phyloP scores from a whole-genome alignment of 129 eudicot species.

The Artemisia argyi region DNA sequence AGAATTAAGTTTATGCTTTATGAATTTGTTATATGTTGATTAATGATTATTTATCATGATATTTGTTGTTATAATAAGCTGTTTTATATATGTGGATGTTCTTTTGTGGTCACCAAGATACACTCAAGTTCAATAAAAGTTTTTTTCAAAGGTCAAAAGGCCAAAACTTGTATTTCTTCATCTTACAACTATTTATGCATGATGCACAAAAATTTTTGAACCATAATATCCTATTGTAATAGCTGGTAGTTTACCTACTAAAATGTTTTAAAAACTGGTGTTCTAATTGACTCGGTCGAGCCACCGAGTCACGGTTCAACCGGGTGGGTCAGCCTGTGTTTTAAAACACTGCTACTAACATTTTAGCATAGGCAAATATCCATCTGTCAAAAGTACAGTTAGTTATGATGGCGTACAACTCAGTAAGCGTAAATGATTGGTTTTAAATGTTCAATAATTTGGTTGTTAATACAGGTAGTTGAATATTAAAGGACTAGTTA shows the following conservation, averaged over 20 bases:
- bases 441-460: conserved; percentile 13
- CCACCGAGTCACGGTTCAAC: no score
- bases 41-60: no score
- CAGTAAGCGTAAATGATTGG: no score
- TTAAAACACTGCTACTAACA: no score
- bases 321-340: no score
- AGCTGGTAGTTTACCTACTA: neutral
- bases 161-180: neutral
- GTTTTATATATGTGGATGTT: neutral
- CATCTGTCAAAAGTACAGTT: conserved; percentile 9
- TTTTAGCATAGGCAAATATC: conserved; percentile 2
- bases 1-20: neutral
- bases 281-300: no score
- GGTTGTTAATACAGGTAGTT: conserved; percentile 13
- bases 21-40: neutral
- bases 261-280: no score
- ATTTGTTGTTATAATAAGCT: conserved; percentile 2
- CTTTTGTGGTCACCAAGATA: conserved; percentile 11
- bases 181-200: conserved; percentile 20
- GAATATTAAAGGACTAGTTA: conserved; percentile 14
- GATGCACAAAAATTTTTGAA: conserved; percentile 7
- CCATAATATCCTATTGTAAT: no score
- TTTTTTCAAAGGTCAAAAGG: conserved; percentile 19
- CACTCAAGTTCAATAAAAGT: conserved; percentile 1
- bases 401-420: no score